Percentiles rank a stretch among this genome's conserved stretches.
Conservation (phyloP, 805 yeast genomes). For the Nakazawaea ishiwadae region DNA sequence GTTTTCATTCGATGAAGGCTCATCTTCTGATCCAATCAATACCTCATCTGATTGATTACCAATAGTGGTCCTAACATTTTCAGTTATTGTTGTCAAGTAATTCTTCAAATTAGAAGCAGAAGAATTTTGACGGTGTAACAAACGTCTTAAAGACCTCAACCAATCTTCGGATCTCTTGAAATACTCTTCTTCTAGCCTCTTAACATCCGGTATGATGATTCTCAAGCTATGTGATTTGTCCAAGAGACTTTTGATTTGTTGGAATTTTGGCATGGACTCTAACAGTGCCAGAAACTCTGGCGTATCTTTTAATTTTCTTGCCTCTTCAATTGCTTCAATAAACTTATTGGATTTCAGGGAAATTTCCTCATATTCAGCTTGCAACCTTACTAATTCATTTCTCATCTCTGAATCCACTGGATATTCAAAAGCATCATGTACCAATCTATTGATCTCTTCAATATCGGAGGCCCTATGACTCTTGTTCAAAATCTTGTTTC, state of each 20-base stretch:
- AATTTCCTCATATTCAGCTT: conserved; percentile 14
- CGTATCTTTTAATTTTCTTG: background rate
- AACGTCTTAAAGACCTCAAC: conserved; percentile 27
- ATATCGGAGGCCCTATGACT: background rate
- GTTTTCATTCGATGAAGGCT: conserved; percentile 12
- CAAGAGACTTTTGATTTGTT: conserved; percentile 5
- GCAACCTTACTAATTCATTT: background rate
- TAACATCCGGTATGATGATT: background rate
- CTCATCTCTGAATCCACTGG: conserved; percentile 9
- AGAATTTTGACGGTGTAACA: conserved; percentile 32
- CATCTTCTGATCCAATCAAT: conserved; percentile 16
- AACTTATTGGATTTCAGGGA: conserved; percentile 17
- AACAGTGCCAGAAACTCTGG: background rate
- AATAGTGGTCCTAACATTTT: conserved; percentile 13
- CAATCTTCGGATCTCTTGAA: conserved; percentile 30
- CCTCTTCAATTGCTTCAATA: conserved; percentile 21
- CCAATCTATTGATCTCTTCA: background rate
- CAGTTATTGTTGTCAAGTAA: conserved; percentile 21
- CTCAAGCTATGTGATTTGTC: conserved; percentile 2
- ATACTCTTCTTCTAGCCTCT: conserved; percentile 9
- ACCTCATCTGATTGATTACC: conserved; percentile 20
- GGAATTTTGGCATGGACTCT: conserved; percentile 3
- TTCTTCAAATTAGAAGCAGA: conserved; percentile 23
- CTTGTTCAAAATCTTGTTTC: conserved; percentile 1
- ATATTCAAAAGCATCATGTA: conserved; percentile 7